Evolutionary conservation across 1,284 basidiomycete species (phyloP), one percentile per base, ranked within the genome.

Genomic region (Cryptococcus deneoformans): DNA sequence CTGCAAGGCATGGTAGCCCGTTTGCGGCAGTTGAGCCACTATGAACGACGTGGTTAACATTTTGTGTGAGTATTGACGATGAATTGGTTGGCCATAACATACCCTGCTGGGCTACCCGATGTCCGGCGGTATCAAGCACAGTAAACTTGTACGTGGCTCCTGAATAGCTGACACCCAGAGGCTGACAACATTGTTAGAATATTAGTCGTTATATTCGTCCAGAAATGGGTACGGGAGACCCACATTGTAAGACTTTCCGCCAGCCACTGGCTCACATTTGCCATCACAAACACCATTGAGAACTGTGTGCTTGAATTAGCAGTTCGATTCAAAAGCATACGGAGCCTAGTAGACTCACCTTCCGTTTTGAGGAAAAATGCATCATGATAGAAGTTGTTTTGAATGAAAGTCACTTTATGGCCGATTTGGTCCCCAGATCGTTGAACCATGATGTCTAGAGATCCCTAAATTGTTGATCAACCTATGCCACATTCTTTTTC

Each of bases 301-400:
- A 2, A 96, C 91, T 92, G 61, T 4, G 14, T 16, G 12, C 42
- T 64, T 53, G 59, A 58, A 60, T 7, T 35, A 20, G 39, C 46
- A 36, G 16, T 37, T 10, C 38, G n/a, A 38, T 36, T 29, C 49
- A 39, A 29, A 20, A 24, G 37, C n/a, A 35, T 39, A 40, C 42
- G 37, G 34, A 44, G 20, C n/a, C 6, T 3, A 50, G 24, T 12
- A 49, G 35, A 71, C 84, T 50, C 52, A 92, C 90, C 87, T 52
- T 95, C 89, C 1, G 93, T 90, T 74, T 98, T 98, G 58, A 99
- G 82, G 84, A 99, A 99, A 81, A 99, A 99, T 0, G 96, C 94
- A 68, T 99, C 96, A 71, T 94, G 93, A 72, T 96, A 99, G 70
- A 93, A 92, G 77, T 98, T 98, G 76, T 99, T 99, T 77, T 96